Base-by-base conservation (phyloP, 1,284 basidiomycete species). In the Sanguinoderma infundibulare region DNA sequence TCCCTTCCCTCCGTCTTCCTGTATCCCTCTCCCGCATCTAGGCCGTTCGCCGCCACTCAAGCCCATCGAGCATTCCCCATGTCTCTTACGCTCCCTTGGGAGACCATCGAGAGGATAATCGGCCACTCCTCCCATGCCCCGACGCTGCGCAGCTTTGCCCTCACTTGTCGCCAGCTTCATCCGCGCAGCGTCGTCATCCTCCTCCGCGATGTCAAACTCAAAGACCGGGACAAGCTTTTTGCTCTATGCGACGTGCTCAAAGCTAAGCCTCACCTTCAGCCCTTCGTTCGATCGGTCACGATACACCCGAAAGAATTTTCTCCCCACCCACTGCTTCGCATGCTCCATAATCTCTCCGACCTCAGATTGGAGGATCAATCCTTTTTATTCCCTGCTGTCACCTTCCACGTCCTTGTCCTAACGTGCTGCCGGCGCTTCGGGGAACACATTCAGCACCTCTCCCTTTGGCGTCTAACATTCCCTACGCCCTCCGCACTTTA, bases 51-150 rank as follows among this genome's bases (percentile, higher is more conserved):
- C n/a, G n/a, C n/a, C n/a, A n/a, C n/a, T n/a, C n/a, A n/a, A n/a
- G n/a, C n/a, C 87, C 87, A 92, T 60, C 89, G 81, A 1, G 92
- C 83, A 36, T 36, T 15, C 35, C 8, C 35, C 35, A 36, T 36
- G 22, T 26, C 24, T 5, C 44, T 24, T 12, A 10, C 30, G 28
- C 47, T 50, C 7, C 47, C 47, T 8, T 50, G 47, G 47, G 47
- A 50, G 47, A n/a, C 34, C n/a, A 34, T 50, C 30, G 47, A 50
- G 30, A 34, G 30, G 26, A 30, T 30, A 17, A 34, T 34, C 30
- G 47, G 34, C 30, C 47, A 50, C 47, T 50, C 5, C 17, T 28
- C n/a, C 1, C 5, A 10, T 0, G 34, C 2, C 14, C 1, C 1
- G 3, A 34, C 47, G n/a, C 47, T 50, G 17, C 12, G 20, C 30